phyloP scores from a whole-genome alignment of 352 stramenopile genomes.

The Thalassiosira mediterranea region DNA sequence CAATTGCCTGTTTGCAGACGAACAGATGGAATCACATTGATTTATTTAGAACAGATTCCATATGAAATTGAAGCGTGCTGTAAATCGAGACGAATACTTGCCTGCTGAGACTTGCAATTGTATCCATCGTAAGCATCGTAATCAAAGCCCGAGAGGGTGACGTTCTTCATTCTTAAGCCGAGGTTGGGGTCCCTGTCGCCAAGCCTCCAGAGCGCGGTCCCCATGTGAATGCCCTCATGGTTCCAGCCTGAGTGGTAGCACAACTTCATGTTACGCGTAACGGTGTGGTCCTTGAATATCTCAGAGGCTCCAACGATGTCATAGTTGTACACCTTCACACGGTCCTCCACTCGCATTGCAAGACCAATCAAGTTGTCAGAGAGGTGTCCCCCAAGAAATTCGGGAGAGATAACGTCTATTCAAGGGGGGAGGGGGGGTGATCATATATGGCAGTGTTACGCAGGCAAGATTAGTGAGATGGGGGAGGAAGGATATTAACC shows the following conservation, averaged over 20 bases:
- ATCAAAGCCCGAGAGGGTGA: slow-evolving; percentile 55
- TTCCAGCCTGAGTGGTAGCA: slow-evolving; percentile 26
- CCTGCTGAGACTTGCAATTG: slow-evolving; percentile 21
- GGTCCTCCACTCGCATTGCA: slow-evolving; percentile 17
- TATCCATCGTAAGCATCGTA: slow-evolving; percentile 43
- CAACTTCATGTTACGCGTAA: slow-evolving; percentile 20
- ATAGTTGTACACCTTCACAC: slow-evolving; percentile 30
- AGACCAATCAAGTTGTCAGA: slow-evolving; percentile 56
- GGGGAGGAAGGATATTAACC: no score
- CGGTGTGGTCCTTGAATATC: slow-evolving; percentile 46
- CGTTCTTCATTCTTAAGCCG: slow-evolving; percentile 45
- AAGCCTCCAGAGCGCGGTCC: slow-evolving; percentile 14
- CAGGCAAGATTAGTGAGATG: not conserved
- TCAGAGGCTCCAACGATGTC: slow-evolving; percentile 28
- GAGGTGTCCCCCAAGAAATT: slow-evolving; percentile 47
- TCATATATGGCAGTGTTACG: not conserved
- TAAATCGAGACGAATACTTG: slow-evolving; percentile 13
- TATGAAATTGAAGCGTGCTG: not conserved
- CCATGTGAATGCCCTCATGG: slow-evolving; percentile 40
- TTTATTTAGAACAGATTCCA: no score
- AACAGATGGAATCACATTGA: no score
- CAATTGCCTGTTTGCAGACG: not conserved
- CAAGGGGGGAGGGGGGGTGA: not conserved
- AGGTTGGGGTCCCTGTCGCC: slow-evolving; percentile 20
- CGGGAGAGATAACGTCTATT: slow-evolving; percentile 14